Base-by-base conservation (phyloP, 305 asterid genomes). In the Caryopteris hybrid region DNA sequence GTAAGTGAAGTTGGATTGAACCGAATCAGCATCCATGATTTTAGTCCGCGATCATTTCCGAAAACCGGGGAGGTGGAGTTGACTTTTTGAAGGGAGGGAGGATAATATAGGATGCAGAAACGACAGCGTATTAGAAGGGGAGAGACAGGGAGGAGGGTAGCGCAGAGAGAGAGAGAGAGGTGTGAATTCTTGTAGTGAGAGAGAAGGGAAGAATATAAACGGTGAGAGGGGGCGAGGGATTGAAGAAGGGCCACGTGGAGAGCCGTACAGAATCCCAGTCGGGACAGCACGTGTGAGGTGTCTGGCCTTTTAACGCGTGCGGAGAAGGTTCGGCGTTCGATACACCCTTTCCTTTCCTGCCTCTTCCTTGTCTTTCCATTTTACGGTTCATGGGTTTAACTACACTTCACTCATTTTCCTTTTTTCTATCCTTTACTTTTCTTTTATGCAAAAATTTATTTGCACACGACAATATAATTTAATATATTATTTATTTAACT, bases 251-350 rank as follows among this genome's bases (percentile, higher is more conserved):
- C 73, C 95, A 90, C 91, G 95, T 90, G 91, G 86, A 67, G 34
- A 58, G 56, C 80, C 79, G 79, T 75, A 73, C 80, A 69, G 81
- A 75, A 84, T 81, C 88, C 73, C 73, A 76, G 81, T 76, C 73
- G 79, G n/a, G 68, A 65, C 80, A 78, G 89, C 95, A 84, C 92
- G 95, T 89, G 96, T 74, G 87, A 79, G 70, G 62, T 66, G 80
- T 76, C 76, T 54, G 57, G 23, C 55, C 86, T 80, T 79, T 79
- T 70, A 68, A 80, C 80, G 86, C 90, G 90, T 84, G 90, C 83
- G 74, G 55, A 29, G 84, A 78, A 74, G 76, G 71, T 83, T 74
- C 79, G 58, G 62, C 64, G 59, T 63, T 77, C 75, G 54, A 61
- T 58, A n/a, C 2, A 45, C 39, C 68, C 7, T 34, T 56, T 59